phyloP scores from a whole-genome alignment of 1,284 basidiomycete genomes.

The Cutaneotrichosporon cutaneum region DNA sequence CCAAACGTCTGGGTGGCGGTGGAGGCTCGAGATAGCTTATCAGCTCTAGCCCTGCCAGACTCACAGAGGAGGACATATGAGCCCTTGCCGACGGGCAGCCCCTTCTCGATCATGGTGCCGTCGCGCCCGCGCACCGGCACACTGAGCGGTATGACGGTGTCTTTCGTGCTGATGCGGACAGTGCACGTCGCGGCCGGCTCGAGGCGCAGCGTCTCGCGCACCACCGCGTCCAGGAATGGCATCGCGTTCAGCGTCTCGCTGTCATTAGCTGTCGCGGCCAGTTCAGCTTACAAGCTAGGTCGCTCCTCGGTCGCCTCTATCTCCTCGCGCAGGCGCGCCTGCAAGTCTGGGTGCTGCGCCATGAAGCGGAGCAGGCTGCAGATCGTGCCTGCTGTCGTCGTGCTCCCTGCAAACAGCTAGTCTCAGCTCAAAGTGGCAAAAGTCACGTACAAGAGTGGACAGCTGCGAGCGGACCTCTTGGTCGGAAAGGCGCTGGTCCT shows the following conservation, averaged over 20 bases:
- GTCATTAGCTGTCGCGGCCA: conserved; percentile 10
- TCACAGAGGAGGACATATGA: conserved; percentile 38
- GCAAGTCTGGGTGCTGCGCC: conserved; percentile 57
- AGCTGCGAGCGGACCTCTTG: conserved; percentile 72
- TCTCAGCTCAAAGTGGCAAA: neutral
- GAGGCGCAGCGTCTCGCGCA: conserved; percentile 64
- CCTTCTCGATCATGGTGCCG: conserved; percentile 40
- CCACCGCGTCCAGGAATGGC: conserved; percentile 61
- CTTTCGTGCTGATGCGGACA: conserved; percentile 60
- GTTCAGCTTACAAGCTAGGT: conserved; percentile 17
- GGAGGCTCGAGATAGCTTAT: conserved; percentile 54
- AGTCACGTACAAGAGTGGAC: conserved; percentile 63
- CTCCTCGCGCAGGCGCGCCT: conserved; percentile 60
- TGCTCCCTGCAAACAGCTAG: conserved; percentile 62
- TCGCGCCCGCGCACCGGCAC: conserved; percentile 42
- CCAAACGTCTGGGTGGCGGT: conserved; percentile 63
- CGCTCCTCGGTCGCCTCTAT: conserved; percentile 43
- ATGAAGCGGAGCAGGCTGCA: conserved; percentile 70
- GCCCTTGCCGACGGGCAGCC: conserved; percentile 49
- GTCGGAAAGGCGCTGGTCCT: conserved; percentile 62
- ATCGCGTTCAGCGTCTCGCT: conserved; percentile 51
- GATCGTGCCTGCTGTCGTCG: conserved; percentile 69
- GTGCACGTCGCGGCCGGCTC: conserved; percentile 64
- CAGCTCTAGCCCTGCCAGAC: conserved; percentile 9
- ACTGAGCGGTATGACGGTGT: conserved; percentile 62